These are phyloP conservation scores for Penicillium sp. DNA, from an alignment of 2,329 filamentous ascomycete genomes.

Conservation along the genomic window DNA sequence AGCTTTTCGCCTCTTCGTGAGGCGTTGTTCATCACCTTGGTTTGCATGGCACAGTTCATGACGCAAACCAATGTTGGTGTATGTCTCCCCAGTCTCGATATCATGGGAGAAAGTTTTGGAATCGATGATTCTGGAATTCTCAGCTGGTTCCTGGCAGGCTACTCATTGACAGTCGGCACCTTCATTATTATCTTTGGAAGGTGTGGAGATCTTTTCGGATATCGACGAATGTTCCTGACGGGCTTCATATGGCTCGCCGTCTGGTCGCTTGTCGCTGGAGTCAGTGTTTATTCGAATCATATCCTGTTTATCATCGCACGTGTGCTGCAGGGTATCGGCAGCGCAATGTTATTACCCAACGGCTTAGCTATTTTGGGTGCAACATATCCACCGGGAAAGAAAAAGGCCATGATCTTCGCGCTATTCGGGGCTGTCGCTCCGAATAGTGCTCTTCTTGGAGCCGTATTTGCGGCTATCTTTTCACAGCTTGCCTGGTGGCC, in stretches of 20 bases:
- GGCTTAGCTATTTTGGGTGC: conserved; percentile 49
- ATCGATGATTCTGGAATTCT: conserved; percentile 51
- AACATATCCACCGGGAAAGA: conserved; percentile 59
- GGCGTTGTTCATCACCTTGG: conserved; percentile 37
- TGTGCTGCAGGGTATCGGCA: conserved; percentile 11
- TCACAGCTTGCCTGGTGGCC: conserved; percentile 56
- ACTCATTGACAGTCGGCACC: conserved; percentile 54
- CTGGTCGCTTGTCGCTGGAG: conserved; percentile 46
- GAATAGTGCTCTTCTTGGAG: conserved; percentile 48
- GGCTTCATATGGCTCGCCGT: conserved; percentile 56
- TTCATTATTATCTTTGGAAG: conserved; percentile 57
- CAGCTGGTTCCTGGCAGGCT: conserved; percentile 56
- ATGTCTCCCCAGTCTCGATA: conserved; percentile 53
- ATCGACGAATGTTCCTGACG: conserved; percentile 54
- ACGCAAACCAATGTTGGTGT: conserved; percentile 56
- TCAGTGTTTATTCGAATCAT: conserved; percentile 41
- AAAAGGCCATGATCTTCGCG: conserved; percentile 65
- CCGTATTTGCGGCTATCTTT: conserved; percentile 46
- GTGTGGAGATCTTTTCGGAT: conserved; percentile 56
- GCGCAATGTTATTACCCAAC: conserved; percentile 7
- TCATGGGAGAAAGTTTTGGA: conserved; percentile 55
- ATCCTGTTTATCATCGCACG: conserved; percentile 52
- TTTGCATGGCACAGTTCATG: conserved; percentile 47
- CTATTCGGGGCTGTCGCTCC: conserved; percentile 57
- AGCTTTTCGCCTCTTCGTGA: conserved; percentile 32